Evolutionary conservation across 768 basidiomycete species (phyloP), one percentile per base, ranked within the genome.

Genomic region (Kwoniella pini): DNA sequence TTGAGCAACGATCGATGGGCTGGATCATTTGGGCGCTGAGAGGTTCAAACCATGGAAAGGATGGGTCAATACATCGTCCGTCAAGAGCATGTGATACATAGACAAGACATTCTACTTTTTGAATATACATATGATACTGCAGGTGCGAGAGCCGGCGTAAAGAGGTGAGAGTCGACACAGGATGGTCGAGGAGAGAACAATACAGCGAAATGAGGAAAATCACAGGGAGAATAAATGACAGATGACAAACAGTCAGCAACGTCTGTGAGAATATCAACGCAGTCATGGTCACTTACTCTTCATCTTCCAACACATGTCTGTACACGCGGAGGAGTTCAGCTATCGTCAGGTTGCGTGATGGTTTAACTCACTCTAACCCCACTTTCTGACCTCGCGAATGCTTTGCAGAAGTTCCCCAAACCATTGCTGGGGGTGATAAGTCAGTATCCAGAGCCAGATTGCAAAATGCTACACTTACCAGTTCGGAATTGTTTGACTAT

Each of bases 321-420:
- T 24, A 27, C 40, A 26, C 15, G 27, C 2, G 9, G n/a, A 45
- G 15, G 31, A 9, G n/a, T n/a, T 3, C 45, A 59, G 57, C 21
- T 11, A 11, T 24, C 33, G 38, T 40, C n/a, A 39, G 10, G 33
- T n/a, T n/a, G 39, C 39, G 10, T 19, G 22, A 17, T 22, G 39
- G 1, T 28, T 28, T 19, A 11, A 70, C 73, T 72, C 67, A 75
- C 66, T 78, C 77, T 50, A 78, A 65, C 2, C 77, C 77, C 28
- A 78, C 77, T 54, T 97, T 96, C 79, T 99, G 96, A 9, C 96
- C 96, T 64, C 96, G 83, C 4, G 91, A 82, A 75, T 99, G 96
- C 81, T 97, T 97, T n/a, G 93, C 95, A 65, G 91, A 95, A 0
- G 92, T 83, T 49, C 95, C 95, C 92, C 92, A 99, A 2, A 98